Base-by-base conservation (phyloP, 2,329 filamentous ascomycete species). In the Colletotrichum magnum region DNA sequence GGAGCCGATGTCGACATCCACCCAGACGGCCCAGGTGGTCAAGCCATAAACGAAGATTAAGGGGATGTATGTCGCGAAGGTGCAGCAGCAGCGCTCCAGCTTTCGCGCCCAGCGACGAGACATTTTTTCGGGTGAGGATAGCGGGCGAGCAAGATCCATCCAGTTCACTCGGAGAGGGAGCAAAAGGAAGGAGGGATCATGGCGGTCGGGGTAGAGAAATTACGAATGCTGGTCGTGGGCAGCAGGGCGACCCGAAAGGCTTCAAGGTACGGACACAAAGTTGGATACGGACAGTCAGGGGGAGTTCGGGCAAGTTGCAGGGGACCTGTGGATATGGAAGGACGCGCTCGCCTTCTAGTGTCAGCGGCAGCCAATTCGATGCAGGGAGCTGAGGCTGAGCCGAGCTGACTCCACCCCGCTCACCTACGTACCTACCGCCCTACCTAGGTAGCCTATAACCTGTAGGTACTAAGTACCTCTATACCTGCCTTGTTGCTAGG, bases 1-100 rank as follows among this genome's bases (percentile, higher is more conserved):
- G 32, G 87, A 85, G 60, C 93, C 93, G 69, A 97, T 93, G 65
- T 86, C 90, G 56, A 93, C 87, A 74, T 95, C 88, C 9, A 97
- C 94, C 87, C 93, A 98, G n/a, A 92, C 89, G 2, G 94, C 95
- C 96, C 96, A 99, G 12, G 92, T 92, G n/a, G 94, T 95, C 73
- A 98, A 81, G 64, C 92, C 88, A 77, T 97, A 98, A 68, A 98
- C 93, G 77, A 98, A 97, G 32, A 85, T 84, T 18, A 98, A 86
- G n/a, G 95, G 95, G 74, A 97, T 93, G 80, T 94, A 97, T 28
- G 90, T 93, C 61, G 92, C 86, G 70, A 90, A 88, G 51, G 87
- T 84, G 83, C 95, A 98, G 85, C 94, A 98, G 77, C 89, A 91
- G 58, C 94, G 92, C 86, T 98, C 95, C 75, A 93, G 62, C 78